These are phyloP conservation scores for Eucalyptus tenuipes DNA, from an alignment of 345 rosid genomes.

Conservation along the genomic window DNA sequence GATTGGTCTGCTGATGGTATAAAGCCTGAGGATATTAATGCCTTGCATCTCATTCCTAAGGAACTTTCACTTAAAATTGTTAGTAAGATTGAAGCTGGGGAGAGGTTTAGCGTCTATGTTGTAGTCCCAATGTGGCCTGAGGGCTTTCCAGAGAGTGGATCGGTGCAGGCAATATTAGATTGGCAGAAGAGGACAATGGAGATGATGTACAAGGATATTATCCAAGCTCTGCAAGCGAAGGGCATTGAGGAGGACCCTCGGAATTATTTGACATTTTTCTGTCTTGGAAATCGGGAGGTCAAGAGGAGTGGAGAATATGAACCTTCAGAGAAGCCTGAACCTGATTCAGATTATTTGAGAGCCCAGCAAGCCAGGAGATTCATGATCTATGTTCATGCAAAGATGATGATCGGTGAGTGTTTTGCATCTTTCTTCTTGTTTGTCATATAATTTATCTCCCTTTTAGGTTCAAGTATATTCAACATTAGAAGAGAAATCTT, in stretches of 20 bases:
- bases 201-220: slow-evolving; percentile 85
- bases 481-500: not conserved
- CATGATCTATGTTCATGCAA: slow-evolving; percentile 95
- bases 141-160: slow-evolving; percentile 87
- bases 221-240: slow-evolving; percentile 61
- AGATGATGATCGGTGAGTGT: slow-evolving; percentile 93
- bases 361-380: slow-evolving; percentile 97
- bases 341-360: slow-evolving; percentile 67
- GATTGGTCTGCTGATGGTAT: slow-evolving; percentile 77
- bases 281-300: slow-evolving; percentile 88
- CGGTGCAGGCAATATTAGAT: slow-evolving; percentile 92
- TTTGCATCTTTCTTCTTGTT: not conserved
- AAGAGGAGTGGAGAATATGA: slow-evolving; percentile 84
- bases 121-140: slow-evolving; percentile 99
- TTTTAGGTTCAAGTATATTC: not conserved
- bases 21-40: slow-evolving; percentile 82
- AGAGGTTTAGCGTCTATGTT: slow-evolving; percentile 71
- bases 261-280: slow-evolving; percentile 83
- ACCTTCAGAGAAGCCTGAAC: slow-evolving; percentile 75
- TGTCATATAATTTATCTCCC: not conserved
- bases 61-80: slow-evolving; percentile 90
- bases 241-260: slow-evolving; percentile 72
- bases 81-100: slow-evolving; percentile 86
- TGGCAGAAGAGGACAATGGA: slow-evolving; percentile 98
- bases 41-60: slow-evolving; percentile 84